These are phyloP conservation scores for Diaporthe sp. DNA, from an alignment of 2,329 filamentous ascomycete genomes.

Conservation along the genomic window DNA sequence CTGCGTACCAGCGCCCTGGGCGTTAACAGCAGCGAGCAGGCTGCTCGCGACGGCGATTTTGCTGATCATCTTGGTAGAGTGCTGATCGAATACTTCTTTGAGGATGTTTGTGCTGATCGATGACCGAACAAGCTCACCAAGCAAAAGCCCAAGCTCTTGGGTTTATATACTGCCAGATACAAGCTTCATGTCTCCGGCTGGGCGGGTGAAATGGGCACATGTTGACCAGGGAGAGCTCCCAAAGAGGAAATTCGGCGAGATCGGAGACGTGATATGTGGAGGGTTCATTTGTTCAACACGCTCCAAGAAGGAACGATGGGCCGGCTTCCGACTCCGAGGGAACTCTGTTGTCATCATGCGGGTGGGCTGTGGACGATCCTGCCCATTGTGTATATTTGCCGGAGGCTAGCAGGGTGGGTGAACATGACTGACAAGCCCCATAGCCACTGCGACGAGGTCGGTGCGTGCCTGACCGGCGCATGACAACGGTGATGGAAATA, in stretches of 20 bases:
- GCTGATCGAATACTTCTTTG: background rate
- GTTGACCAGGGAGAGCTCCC: background rate
- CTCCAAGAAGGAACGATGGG: slow-evolving; percentile 24
- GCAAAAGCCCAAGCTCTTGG: background rate
- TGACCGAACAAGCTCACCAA: slow-evolving; percentile 13
- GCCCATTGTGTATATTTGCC: background rate
- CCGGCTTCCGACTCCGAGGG: slow-evolving; percentile 19
- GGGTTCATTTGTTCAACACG: slow-evolving; percentile 16
- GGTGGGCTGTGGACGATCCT: slow-evolving; percentile 6
- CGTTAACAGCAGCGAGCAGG: slow-evolving; percentile 43
- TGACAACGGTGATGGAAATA: background rate
- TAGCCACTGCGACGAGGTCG: background rate
- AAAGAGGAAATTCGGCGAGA: slow-evolving; percentile 24
- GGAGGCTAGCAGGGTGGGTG: slow-evolving; percentile 6
- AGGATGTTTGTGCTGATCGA: background rate
- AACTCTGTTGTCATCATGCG: background rate
- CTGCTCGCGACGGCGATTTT: slow-evolving; percentile 28
- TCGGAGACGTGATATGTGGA: slow-evolving; percentile 19
- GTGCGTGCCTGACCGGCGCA: slow-evolving; percentile 1
- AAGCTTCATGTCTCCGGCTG: slow-evolving; percentile 5
- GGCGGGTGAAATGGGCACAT: background rate
- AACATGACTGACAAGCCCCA: background rate
- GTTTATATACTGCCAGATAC: background rate
- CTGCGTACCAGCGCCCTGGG: slow-evolving; percentile 59
- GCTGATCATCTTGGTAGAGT: slow-evolving; percentile 23